A percentile compares a stretch with the other conserved stretches of the same genome.
Evolutionary conservation across 495 filamentous ascomycete genomes (phyloP).

Genomic region (Neohortaea acidophila): DNA sequence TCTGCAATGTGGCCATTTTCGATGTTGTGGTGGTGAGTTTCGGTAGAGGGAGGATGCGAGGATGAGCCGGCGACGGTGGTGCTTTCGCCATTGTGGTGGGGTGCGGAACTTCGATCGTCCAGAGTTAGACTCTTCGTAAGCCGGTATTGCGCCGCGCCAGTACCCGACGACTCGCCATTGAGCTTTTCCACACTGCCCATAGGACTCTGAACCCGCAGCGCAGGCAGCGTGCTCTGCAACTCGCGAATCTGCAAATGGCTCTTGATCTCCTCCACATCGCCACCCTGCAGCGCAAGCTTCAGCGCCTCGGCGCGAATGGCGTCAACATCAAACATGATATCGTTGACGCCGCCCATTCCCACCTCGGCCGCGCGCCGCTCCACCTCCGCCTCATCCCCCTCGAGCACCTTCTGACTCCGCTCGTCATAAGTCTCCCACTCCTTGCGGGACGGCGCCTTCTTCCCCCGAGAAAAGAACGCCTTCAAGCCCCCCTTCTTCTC

Average conservation of each 20-base stretch:
- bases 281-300: slow-evolving; percentile 61
- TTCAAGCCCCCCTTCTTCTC: slow-evolving; percentile 48
- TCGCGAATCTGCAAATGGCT: slow-evolving; percentile 55
- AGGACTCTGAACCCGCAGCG: slow-evolving; percentile 60
- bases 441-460: slow-evolving; percentile 63
- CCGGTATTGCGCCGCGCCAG: too few relatives aligned
- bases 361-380: slow-evolving; percentile 22
- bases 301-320: slow-evolving; percentile 55
- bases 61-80: neutral
- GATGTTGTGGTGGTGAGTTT: neutral
- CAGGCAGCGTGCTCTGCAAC: slow-evolving; percentile 72
- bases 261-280: slow-evolving; percentile 68
- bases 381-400: slow-evolving; percentile 28
- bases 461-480: slow-evolving; percentile 30
- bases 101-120: too few relatives aligned
- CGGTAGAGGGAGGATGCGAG: neutral
- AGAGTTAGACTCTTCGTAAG: too few relatives aligned
- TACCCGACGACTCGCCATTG: too few relatives aligned
- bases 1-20: neutral
- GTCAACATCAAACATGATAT: slow-evolving; percentile 87
- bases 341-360: slow-evolving; percentile 22
- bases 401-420: slow-evolving; percentile 20
- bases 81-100: neutral
- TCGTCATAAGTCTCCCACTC: slow-evolving; percentile 91
- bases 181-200: too few relatives aligned